Conservation (phyloP, 2,329 filamentous ascomycete species). For the Blastomyces parvus region DNA sequence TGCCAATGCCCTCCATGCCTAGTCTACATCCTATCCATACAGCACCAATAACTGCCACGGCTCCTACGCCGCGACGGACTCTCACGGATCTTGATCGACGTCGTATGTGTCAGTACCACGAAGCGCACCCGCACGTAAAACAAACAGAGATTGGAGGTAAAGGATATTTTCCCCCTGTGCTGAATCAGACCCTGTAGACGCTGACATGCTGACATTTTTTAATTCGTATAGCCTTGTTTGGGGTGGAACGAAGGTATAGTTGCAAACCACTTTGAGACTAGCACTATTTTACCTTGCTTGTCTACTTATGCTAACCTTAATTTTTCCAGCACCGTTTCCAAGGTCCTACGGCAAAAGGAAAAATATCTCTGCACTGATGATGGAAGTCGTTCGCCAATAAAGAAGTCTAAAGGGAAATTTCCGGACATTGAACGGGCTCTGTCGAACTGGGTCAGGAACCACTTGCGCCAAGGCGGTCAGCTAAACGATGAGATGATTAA, state of each 20-base stretch:
- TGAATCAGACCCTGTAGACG: not conserved
- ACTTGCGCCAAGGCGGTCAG: constrained; percentile 63
- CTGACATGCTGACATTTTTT: constrained; percentile 26
- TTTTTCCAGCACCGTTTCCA: constrained; percentile 79
- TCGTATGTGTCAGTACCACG: constrained; percentile 87
- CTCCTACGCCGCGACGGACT: constrained; percentile 66
- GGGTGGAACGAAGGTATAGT: constrained; percentile 87
- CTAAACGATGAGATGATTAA: constrained; percentile 73
- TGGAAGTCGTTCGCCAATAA: constrained; percentile 67
- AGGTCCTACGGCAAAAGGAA: constrained; percentile 88
- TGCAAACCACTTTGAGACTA: constrained; percentile 9
- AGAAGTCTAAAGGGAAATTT: constrained; percentile 72
- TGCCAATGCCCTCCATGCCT: constrained; percentile 39
- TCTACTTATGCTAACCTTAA: constrained; percentile 8
- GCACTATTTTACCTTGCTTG: constrained; percentile 14
- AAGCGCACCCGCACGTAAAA: constrained; percentile 80
- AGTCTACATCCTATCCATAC: constrained; percentile 42
- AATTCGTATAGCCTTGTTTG: constrained; percentile 60
- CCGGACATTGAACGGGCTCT: constrained; percentile 89
- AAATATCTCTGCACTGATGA: constrained; percentile 81
- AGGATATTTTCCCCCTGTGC: constrained; percentile 21
- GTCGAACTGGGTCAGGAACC: constrained; percentile 75
- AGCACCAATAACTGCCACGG: constrained; percentile 26
- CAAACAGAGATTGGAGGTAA: constrained; percentile 90
- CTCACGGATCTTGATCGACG: constrained; percentile 84